Conservation (phyloP, 1,139 yeast species). For the Nakaseomyces sp. region DNA sequence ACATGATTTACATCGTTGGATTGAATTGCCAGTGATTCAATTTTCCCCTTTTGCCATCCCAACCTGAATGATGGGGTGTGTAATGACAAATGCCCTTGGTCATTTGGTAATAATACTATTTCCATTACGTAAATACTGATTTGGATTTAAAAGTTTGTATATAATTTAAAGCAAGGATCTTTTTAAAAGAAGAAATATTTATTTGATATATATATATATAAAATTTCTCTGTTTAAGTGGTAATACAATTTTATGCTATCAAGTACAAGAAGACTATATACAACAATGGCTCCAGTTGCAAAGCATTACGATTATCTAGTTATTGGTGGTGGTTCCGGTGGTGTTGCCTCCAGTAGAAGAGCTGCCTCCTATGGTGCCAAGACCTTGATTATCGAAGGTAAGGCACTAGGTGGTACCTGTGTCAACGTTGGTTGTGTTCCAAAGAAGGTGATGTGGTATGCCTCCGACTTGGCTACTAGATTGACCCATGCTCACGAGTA, state of each 20-base stretch:
- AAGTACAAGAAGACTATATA: slow-evolving; percentile 4
- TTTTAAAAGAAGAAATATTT: too few species aligned
- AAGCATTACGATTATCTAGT: slow-evolving; percentile 79
- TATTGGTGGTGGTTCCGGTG: slow-evolving; percentile 99
- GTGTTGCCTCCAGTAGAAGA: slow-evolving; percentile 94
- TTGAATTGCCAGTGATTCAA: neutral
- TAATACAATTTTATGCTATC: slow-evolving; percentile 7
- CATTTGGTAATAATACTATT: too few species aligned
- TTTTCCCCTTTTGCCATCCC: neutral
- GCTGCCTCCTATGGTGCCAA: slow-evolving; percentile 93
- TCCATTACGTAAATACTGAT: neutral
- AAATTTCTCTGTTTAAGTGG: too few species aligned
- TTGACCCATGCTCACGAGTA: slow-evolving; percentile 69
- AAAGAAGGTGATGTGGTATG: slow-evolving; percentile 97
- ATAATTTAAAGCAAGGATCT: neutral
- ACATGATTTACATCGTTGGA: neutral
- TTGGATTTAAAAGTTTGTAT: neutral
- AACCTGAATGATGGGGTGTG: neutral
- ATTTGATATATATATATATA: too few species aligned
- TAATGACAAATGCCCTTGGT: neutral
- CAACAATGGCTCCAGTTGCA: slow-evolving; percentile 13
- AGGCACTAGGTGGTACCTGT: slow-evolving; percentile 91
- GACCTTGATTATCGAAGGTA: slow-evolving; percentile 71
- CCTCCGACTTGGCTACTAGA: slow-evolving; percentile 77
- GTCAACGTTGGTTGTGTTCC: slow-evolving; percentile 99